A percentile compares a stretch with the other conserved stretches of the same genome.
Evolutionary conservation across 2,329 filamentous ascomycete species (phyloP).

Genomic region (Daldinia eschscholtzii): DNA sequence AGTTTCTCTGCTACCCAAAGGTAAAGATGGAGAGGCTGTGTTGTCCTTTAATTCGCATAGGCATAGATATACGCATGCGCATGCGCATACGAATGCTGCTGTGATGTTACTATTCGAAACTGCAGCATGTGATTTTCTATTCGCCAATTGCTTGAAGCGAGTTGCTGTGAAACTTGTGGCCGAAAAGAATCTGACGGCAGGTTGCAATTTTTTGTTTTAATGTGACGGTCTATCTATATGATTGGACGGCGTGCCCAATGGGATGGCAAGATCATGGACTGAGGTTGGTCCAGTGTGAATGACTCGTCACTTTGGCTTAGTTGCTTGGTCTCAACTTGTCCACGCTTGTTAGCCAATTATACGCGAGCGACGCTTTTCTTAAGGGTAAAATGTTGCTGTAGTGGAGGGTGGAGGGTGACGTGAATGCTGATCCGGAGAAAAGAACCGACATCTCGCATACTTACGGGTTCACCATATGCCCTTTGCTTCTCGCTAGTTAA

Average conservation of each 20-base stretch:
- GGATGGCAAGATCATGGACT: slow-evolving; percentile 2
- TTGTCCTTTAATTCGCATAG: slow-evolving; percentile 8
- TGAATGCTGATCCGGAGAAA: slow-evolving; percentile 33
- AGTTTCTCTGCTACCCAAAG: not conserved
- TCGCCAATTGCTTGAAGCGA: slow-evolving; percentile 26
- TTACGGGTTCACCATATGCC: not conserved
- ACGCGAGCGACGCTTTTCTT: slow-evolving; percentile 13
- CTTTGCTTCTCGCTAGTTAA: slow-evolving; percentile 16
- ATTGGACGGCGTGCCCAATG: slow-evolving; percentile 18
- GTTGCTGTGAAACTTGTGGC: slow-evolving; percentile 26
- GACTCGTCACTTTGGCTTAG: slow-evolving; percentile 28
- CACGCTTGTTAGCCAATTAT: slow-evolving; percentile 26
- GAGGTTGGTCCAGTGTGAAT: slow-evolving; percentile 8
- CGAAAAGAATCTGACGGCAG: slow-evolving; percentile 19
- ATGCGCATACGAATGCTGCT: slow-evolving; percentile 21
- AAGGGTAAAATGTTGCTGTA: slow-evolving; percentile 21
- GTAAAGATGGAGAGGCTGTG: slow-evolving; percentile 21
- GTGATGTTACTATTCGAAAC: slow-evolving; percentile 38
- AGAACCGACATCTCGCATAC: slow-evolving; percentile 24
- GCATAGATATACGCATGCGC: too few relatives aligned
- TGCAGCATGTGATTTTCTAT: slow-evolving; percentile 23
- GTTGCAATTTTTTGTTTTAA: slow-evolving; percentile 21
- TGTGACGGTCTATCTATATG: slow-evolving; percentile 12
- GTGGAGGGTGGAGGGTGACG: slow-evolving; percentile 23
- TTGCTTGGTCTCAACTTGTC: slow-evolving; percentile 1